Percentiles rank a stretch among this genome's conserved stretches.
Evolutionary conservation across 257 asterid genomes (phyloP).

Genomic region (Lycium ferocissimum): DNA sequence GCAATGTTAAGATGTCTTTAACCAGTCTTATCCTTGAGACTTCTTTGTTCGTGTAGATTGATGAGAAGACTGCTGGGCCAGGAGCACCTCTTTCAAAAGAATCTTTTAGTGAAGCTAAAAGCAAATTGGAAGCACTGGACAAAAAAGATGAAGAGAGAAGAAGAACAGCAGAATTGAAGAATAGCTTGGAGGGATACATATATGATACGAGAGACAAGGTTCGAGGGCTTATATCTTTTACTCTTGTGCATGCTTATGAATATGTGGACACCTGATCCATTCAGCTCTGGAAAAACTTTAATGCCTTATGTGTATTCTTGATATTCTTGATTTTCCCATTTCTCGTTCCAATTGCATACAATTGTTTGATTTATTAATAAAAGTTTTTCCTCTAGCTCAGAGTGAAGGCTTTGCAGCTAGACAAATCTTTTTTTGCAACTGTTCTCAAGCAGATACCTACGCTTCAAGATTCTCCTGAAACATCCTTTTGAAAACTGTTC

Average conservation of each 20-base stretch:
- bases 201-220: conserved; percentile 97
- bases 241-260: conserved; percentile 10
- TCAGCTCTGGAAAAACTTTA: not conserved
- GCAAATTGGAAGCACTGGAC: conserved; percentile 78
- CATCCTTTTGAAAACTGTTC: conserved; percentile 29
- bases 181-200: conserved; percentile 91
- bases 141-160: conserved; percentile 95
- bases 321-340: conserved; percentile 15
- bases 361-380: not conserved
- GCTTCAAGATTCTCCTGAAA: conserved; percentile 23
- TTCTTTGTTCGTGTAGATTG: conserved; percentile 54
- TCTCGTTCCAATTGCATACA: not conserved
- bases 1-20: conserved; percentile 7
- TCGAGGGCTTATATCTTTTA: conserved; percentile 33
- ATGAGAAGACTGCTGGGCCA: conserved; percentile 85
- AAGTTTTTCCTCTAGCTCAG: not conserved
- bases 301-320: not conserved
- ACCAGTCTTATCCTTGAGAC: conserved; percentile 29
- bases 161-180: conserved; percentile 95
- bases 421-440: conserved; percentile 16
- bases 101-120: conserved; percentile 63
- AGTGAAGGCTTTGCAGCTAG: conserved; percentile 29
- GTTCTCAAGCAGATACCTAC: conserved; percentile 7
- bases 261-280: conserved; percentile 15
- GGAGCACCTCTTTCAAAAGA: conserved; percentile 84